Evolutionary conservation across 169 alveolate species (phyloP).

Genomic region (Plasmodium fragile): DNA sequence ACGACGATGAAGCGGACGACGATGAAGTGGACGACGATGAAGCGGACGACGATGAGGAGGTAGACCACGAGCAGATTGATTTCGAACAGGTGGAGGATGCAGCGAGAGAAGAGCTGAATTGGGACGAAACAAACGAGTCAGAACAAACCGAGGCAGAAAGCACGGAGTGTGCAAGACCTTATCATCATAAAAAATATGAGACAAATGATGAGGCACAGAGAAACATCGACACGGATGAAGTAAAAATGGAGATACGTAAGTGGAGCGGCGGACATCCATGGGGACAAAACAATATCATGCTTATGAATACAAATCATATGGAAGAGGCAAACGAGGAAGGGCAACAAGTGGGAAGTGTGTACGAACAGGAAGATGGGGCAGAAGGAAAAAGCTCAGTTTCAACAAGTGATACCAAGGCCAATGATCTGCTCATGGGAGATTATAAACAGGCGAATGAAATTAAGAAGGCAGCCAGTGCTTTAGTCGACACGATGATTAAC

Average conservation of each 20-base stretch:
- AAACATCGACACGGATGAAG: neutral
- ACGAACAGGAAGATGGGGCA: neutral
- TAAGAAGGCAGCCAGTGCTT: neutral
- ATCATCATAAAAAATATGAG: neutral
- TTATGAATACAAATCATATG: neutral
- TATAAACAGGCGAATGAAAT: neutral
- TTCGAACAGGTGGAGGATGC: no score
- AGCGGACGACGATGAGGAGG: neutral
- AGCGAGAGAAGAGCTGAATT: neutral
- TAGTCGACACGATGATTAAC: conserved; percentile 1
- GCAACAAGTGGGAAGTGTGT: neutral
- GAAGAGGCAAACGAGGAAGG: neutral
- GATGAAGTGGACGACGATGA: neutral
- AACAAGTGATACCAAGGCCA: neutral
- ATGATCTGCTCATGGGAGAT: neutral
- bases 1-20: neutral
- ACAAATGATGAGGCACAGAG: neutral
- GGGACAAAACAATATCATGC: neutral
- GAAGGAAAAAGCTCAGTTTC: neutral
- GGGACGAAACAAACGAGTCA: neutral
- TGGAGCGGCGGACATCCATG: neutral
- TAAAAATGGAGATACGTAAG: neutral
- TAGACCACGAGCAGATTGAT: no score
- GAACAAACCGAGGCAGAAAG: neutral
- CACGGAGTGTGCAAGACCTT: neutral